Evolutionary conservation across 2,329 filamentous ascomycete genomes (phyloP).

Genomic region (Onygenales sp.): DNA sequence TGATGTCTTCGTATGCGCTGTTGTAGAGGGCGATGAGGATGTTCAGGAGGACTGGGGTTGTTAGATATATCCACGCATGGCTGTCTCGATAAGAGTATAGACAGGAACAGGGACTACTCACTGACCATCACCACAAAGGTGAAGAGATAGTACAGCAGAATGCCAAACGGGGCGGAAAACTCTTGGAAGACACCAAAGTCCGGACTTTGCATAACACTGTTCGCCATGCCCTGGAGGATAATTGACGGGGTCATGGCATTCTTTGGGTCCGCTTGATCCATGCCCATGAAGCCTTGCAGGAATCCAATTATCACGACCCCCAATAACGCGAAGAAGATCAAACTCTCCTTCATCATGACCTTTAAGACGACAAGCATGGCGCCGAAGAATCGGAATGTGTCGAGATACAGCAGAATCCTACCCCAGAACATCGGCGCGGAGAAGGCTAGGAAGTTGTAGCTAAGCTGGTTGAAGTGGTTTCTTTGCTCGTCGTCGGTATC

Average conservation of each 20-base stretch:
- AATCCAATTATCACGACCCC: constrained; percentile 70
- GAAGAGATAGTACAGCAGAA: constrained; percentile 95
- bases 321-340: constrained; percentile 93
- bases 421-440: constrained; percentile 96
- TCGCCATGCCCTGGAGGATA: constrained; percentile 55
- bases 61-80: constrained; percentile 5
- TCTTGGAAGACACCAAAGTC: constrained; percentile 84
- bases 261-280: constrained; percentile 73
- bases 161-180: constrained; percentile 85
- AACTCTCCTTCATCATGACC: constrained; percentile 84
- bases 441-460: constrained; percentile 91
- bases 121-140: constrained; percentile 91
- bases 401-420: constrained; percentile 81
- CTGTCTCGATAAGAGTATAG: not conserved
- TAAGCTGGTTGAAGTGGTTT: constrained; percentile 62
- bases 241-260: constrained; percentile 37
- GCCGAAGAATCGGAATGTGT: constrained; percentile 90
- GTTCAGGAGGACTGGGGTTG: constrained; percentile 62
- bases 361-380: constrained; percentile 97
- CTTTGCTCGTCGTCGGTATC: constrained; percentile 43
- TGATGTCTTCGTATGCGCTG: constrained; percentile 90
- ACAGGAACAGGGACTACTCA: constrained; percentile 16
- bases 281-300: constrained; percentile 84
- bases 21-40: constrained; percentile 97
- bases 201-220: constrained; percentile 82